Evolutionary conservation across 2,329 filamentous ascomycete species (phyloP), one percentile per base, ranked within the genome.

Genomic region (Ceratocystis albifundus): DNA sequence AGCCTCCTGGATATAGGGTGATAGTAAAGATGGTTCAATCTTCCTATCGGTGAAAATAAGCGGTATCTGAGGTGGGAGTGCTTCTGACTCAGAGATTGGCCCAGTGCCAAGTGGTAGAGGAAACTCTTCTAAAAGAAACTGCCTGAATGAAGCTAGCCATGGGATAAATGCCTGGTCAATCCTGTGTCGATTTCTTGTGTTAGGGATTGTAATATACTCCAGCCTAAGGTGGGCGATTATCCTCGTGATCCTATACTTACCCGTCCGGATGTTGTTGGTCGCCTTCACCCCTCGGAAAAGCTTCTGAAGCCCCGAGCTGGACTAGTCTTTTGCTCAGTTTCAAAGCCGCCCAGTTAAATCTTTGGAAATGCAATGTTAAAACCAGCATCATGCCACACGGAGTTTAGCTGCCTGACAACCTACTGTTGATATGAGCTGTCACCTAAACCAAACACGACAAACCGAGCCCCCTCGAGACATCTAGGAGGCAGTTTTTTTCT

Each of bases 261-360:
- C 93, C 92, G 76, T 97, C 92, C 30, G 90, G 85, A 78, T 96
- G 91, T 73, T 95, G 90, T 71, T 96, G 92, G 73, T 99, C 94
- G 25, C 88, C 91, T 75, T 99, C 94, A 12, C 90, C 94, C 46
- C 86, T 80, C 50, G 87, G 84, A 71, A 88, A 88, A 69, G 94
- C 84, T 61, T 90, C 83, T 53, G 80, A 80, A 2, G 90, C 94
- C 0, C 93, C 93, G 0, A 99, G 82, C 73, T 96, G 91, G 46
- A 87, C 75, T 44, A 99, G 79, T 17, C 94, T 85, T 71, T 91
- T 93, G 71, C 91, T 85, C 59, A 99, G 80, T 76, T 96, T 96
- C 62, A 91, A 84, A 59, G 89, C 88, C 20, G 93, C 91, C 84
- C 90, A 96, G 77, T 99, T 99, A 76, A 90, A 96, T 72, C 88